Percentiles rank a stretch among this genome's conserved stretches.
phyloP scores from a whole-genome alignment of 805 yeast species.

The Nakazawaea laoshanensis region DNA sequence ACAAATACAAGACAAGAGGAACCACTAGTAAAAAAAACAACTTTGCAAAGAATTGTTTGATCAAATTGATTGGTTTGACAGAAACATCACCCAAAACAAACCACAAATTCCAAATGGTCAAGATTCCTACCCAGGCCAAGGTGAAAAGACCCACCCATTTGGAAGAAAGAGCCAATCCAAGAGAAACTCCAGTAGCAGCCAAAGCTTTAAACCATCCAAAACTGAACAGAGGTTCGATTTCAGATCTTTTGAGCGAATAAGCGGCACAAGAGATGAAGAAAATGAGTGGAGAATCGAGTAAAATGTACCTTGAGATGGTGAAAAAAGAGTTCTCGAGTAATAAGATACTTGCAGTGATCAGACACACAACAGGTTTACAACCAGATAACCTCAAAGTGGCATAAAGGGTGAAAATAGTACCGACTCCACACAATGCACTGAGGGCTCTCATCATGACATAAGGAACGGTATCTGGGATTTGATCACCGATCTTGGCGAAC shows the following conservation, averaged over 20 bases:
- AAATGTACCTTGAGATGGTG: constrained; percentile 67
- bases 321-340: constrained; percentile 60
- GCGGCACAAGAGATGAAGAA: constrained; percentile 70
- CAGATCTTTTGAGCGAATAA: constrained; percentile 59
- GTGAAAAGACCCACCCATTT: constrained; percentile 87
- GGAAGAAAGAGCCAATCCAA: constrained; percentile 66
- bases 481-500: constrained; percentile 59
- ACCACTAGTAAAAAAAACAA: constrained; percentile 46
- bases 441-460: constrained; percentile 62
- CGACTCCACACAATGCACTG: constrained; percentile 61
- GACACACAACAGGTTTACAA: constrained; percentile 55
- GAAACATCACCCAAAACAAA: constrained; percentile 63
- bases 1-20: constrained; percentile 47
- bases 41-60: constrained; percentile 41
- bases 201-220: constrained; percentile 50
- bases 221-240: constrained; percentile 55
- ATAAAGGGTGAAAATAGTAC: constrained; percentile 56
- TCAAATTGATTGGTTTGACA: constrained; percentile 33
- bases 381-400: constrained; percentile 68
- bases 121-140: constrained; percentile 64
- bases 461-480: constrained; percentile 51
- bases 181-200: constrained; percentile 54
- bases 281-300: constrained; percentile 68
- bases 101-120: constrained; percentile 60
- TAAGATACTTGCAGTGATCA: constrained; percentile 45